Evolutionary conservation across 257 asterid species (phyloP).

Genomic region (Solanum gandarillasii): DNA sequence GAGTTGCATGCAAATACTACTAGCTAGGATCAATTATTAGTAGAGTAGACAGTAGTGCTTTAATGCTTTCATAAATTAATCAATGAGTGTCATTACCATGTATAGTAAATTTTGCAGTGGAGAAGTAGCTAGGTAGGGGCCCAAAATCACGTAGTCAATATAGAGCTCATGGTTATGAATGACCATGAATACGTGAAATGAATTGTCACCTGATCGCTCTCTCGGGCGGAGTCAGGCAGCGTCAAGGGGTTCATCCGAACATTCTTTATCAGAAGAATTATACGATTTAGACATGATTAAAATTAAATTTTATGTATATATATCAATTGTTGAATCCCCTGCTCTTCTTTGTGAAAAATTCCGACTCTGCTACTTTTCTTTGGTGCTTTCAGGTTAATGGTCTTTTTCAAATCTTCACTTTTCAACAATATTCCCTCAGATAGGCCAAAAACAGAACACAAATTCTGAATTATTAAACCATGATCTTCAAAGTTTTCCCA

Average conservation of each 20-base stretch:
- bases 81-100: neutral
- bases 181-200: neutral
- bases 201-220: neutral
- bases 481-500: conserved; percentile 9
- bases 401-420: neutral
- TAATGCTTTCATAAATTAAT: neutral
- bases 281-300: no score
- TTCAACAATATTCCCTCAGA: neutral
- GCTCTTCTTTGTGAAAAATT: neutral
- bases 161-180: neutral
- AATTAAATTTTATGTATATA: no score
- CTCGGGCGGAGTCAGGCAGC: neutral
- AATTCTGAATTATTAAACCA: conserved; percentile 8
- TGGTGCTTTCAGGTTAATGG: neutral
- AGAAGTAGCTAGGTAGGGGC: neutral
- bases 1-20: neutral
- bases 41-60: neutral
- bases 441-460: conserved; percentile 9
- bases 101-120: neutral
- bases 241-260: no score
- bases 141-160: neutral
- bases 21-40: neutral
- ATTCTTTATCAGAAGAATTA: no score
- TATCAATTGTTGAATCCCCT: no score
- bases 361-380: neutral